Evolutionary conservation across 495 filamentous ascomycete species (phyloP).

Genomic region (Pseudoneurospora amorphoporcata): DNA sequence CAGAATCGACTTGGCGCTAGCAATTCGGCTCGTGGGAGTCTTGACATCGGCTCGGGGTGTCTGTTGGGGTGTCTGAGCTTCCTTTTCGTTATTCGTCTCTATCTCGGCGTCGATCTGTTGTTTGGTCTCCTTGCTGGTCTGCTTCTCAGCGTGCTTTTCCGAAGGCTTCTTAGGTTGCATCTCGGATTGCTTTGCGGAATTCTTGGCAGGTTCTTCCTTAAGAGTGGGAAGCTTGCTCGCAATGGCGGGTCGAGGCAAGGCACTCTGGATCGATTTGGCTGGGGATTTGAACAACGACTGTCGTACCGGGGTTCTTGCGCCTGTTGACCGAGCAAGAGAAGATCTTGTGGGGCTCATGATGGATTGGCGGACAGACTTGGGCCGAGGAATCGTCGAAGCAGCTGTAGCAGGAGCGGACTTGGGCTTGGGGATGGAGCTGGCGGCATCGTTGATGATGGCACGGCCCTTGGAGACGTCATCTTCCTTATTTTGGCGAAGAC

Average conservation of each 20-base stretch:
- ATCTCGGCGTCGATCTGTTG: not conserved
- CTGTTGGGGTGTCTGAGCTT: constrained; percentile 10
- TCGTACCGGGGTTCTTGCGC: constrained; percentile 39
- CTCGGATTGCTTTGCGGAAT: not conserved
- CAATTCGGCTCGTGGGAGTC: constrained; percentile 33
- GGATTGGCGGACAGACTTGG: constrained; percentile 36
- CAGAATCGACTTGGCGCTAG: constrained; percentile 41
- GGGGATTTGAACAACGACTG: constrained; percentile 24
- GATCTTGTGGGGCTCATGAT: constrained; percentile 73
- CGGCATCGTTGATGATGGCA: constrained; percentile 38
- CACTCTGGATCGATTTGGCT: constrained; percentile 23
- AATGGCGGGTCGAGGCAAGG: constrained; percentile 26
- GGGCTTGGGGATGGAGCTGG: constrained; percentile 30
- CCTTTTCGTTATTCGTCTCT: not conserved
- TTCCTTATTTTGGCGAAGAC: constrained; percentile 46
- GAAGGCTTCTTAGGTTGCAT: not conserved
- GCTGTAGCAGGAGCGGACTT: constrained; percentile 27
- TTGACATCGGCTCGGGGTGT: constrained; percentile 16
- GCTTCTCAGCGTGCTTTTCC: constrained; percentile 7
- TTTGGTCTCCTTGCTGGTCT: constrained; percentile 1
- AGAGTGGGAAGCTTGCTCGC: constrained; percentile 21
- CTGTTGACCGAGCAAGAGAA: constrained; percentile 56
- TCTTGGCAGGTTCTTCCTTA: constrained; percentile 6
- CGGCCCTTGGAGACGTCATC: constrained; percentile 51
- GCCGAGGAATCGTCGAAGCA: constrained; percentile 24